Evolutionary conservation across 345 rosid species (phyloP).

Genomic region (Combretum micranthum): DNA sequence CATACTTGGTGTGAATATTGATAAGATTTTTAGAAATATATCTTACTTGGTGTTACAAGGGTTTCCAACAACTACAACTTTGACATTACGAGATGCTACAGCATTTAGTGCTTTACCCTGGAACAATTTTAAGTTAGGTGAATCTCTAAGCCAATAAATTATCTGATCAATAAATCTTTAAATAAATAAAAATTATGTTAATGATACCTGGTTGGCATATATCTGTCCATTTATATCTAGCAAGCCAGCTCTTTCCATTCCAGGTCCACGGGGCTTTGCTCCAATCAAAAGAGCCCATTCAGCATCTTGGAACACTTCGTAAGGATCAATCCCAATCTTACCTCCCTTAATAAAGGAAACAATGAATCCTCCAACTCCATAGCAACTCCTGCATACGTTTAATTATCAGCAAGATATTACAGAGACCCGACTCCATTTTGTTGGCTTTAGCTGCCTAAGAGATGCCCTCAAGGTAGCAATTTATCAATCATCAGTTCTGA

Average conservation of each 20-base stretch:
- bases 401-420: background rate
- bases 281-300: slow-evolving; percentile 98
- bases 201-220: slow-evolving; percentile 72
- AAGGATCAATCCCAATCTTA: slow-evolving; percentile 72
- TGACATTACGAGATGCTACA: slow-evolving; percentile 77
- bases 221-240: slow-evolving; percentile 90
- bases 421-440: too few species aligned
- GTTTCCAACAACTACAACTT: slow-evolving; percentile 94
- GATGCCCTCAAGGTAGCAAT: too few species aligned
- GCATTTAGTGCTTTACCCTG: slow-evolving; percentile 93
- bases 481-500: too few species aligned
- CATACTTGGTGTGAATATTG: too few species aligned
- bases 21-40: background rate
- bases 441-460: too few species aligned
- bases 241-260: slow-evolving; percentile 90
- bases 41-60: slow-evolving; percentile 99
- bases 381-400: slow-evolving; percentile 62
- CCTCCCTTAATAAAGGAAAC: slow-evolving; percentile 92
- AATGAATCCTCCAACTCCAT: slow-evolving; percentile 99
- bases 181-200: slow-evolving; percentile 1
- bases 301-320: slow-evolving; percentile 85
- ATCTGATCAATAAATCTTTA: background rate
- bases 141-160: background rate
- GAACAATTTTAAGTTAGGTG: slow-evolving; percentile 4
- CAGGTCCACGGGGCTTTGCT: slow-evolving; percentile 99